Evolutionary conservation across 805 yeast genomes (phyloP).

Genomic region (Komagataella pseudopastoris): DNA sequence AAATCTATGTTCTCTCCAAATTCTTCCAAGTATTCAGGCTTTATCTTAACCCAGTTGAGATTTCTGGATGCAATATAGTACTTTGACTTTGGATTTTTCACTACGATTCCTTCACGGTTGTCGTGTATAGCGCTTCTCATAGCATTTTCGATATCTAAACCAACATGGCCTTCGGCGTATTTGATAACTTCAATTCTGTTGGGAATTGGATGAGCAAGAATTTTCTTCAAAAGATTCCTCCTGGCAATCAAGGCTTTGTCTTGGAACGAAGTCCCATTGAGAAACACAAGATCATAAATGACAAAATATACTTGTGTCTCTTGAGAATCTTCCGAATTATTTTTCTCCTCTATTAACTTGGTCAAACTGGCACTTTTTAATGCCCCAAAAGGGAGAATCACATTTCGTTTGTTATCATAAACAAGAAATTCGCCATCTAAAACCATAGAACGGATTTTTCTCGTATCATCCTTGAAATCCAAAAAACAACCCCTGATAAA

Average conservation of each 20-base stretch:
- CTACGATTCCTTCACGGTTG: conserved; percentile 71
- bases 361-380: conserved; percentile 58
- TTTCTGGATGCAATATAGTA: conserved; percentile 53
- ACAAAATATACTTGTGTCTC: conserved; percentile 36
- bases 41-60: conserved; percentile 69
- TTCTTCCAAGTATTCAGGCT: conserved; percentile 80
- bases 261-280: conserved; percentile 56
- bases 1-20: conserved; percentile 82
- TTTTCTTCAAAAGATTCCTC: conserved; percentile 30
- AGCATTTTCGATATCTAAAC: conserved; percentile 39
- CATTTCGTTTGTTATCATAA: conserved; percentile 46
- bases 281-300: conserved; percentile 58
- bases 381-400: conserved; percentile 67
- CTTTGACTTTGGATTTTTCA: conserved; percentile 46
- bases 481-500: conserved; percentile 18
- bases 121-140: conserved; percentile 43
- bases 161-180: conserved; percentile 23
- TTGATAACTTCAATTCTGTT: conserved; percentile 36
- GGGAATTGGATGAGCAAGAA: conserved; percentile 28
- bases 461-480: not conserved
- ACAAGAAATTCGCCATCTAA: conserved; percentile 94
- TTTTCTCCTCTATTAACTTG: conserved; percentile 19
- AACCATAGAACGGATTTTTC: conserved; percentile 22
- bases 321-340: conserved; percentile 23
- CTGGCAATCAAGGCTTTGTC: conserved; percentile 40